Evolutionary conservation across 2,329 filamentous ascomycete genomes (phyloP).

Genomic region (Aspergillus sp.): DNA sequence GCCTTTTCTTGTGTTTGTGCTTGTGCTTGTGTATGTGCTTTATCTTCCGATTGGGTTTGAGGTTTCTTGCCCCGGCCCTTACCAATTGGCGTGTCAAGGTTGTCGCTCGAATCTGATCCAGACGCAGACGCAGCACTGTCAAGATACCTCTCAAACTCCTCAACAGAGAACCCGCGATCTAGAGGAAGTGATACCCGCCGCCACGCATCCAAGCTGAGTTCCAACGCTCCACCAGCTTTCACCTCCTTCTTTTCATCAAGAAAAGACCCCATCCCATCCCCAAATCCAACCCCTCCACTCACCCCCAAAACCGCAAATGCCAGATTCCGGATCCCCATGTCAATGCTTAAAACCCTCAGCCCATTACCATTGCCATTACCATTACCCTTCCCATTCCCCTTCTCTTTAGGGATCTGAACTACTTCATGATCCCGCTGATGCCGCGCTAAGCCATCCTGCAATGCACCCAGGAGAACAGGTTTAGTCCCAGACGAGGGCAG

Average conservation of each 20-base stretch:
- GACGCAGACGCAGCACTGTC: conserved; percentile 23
- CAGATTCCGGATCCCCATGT: conserved; percentile 81
- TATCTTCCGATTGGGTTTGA: background rate
- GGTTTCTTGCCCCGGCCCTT: background rate
- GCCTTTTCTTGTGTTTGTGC: background rate
- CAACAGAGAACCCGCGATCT: background rate
- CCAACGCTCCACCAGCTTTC: background rate
- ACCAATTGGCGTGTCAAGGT: background rate
- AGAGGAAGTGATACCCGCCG: conserved; percentile 29
- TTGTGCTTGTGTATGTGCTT: too few relatives aligned
- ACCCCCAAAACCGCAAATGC: conserved; percentile 64
- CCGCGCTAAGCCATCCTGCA: conserved; percentile 35
- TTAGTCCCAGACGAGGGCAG: conserved; percentile 62
- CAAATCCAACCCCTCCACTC: background rate
- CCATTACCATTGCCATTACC: background rate
- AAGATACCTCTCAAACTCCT: conserved; percentile 15
- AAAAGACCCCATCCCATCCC: background rate
- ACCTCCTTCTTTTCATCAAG: background rate
- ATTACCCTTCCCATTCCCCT: background rate
- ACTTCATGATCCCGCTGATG: background rate
- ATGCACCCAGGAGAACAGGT: conserved; percentile 50
- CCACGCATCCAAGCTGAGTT: conserved; percentile 39
- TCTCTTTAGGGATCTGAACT: background rate
- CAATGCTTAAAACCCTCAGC: conserved; percentile 69
- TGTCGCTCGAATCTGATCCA: conserved; percentile 7